These are phyloP conservation scores for Termitomyces bulborhizus DNA, from an alignment of 768 basidiomycete species.

Conservation along the genomic window DNA sequence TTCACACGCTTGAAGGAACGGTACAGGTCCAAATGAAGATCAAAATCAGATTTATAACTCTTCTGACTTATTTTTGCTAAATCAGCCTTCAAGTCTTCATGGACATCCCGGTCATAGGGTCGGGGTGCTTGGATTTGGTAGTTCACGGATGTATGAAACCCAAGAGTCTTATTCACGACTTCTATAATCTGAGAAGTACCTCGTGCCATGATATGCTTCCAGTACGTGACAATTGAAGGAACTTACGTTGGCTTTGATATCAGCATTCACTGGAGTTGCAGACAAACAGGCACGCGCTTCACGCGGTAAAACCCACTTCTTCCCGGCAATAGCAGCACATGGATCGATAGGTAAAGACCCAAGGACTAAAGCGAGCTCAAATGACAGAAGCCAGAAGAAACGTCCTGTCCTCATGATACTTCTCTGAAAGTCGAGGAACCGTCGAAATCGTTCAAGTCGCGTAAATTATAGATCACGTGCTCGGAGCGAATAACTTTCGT, in stretches of 20 bases:
- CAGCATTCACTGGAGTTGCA: conserved; percentile 39
- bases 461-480: neutral
- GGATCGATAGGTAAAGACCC: conserved; percentile 27
- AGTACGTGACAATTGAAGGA: neutral
- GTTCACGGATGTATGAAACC: conserved; percentile 59
- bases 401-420: neutral
- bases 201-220: neutral
- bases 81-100: conserved; percentile 48
- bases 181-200: conserved; percentile 39
- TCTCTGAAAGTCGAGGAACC: neutral
- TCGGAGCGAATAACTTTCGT: too few relatives aligned
- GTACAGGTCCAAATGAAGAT: conserved; percentile 49
- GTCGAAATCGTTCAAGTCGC: neutral
- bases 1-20: conserved; percentile 47
- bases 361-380: neutral
- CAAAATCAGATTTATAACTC: conserved; percentile 44
- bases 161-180: conserved; percentile 50
- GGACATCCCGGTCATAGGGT: conserved; percentile 48
- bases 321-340: conserved; percentile 46
- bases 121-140: conserved; percentile 49
- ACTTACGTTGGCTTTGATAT: conserved; percentile 50
- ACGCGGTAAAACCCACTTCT: conserved; percentile 47
- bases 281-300: conserved; percentile 47
- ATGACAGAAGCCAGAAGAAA: conserved; percentile 1
- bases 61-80: conserved; percentile 41